These are phyloP conservation scores for Xylariaceae sp. DNA, from an alignment of 2,329 filamentous ascomycete genomes.

Conservation along the genomic window DNA sequence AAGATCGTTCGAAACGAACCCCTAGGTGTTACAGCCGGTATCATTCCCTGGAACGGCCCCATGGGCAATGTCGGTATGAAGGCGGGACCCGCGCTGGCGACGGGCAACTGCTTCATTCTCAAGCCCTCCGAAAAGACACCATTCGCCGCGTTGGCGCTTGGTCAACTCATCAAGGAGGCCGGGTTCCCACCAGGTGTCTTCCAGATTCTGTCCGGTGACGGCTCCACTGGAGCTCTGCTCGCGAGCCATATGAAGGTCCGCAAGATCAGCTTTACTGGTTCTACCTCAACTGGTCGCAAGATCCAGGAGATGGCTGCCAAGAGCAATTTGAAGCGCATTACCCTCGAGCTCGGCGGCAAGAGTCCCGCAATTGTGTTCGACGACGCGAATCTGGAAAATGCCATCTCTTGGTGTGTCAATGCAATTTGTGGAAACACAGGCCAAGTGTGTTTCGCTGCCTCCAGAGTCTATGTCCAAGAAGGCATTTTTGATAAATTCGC, in stretches of 20 bases:
- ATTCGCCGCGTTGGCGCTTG: conserved; percentile 13
- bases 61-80: conserved; percentile 37
- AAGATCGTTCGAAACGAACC: conserved; percentile 17
- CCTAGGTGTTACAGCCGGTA: conserved; percentile 13
- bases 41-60: conserved; percentile 33
- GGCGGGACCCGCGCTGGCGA: conserved; percentile 33
- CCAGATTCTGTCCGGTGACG: conserved; percentile 31
- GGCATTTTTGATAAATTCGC: conserved; percentile 17
- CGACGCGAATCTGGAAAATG: conserved; percentile 17
- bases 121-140: conserved; percentile 39
- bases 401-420: conserved; percentile 16
- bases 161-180: conserved; percentile 30
- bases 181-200: conserved; percentile 39
- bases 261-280: conserved; percentile 19
- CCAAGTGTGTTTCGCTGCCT: conserved; percentile 15
- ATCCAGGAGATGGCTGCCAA: conserved; percentile 19
- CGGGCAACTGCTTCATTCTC: conserved; percentile 37
- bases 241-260: conserved; percentile 16
- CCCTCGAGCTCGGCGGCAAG: conserved; percentile 19
- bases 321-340: conserved; percentile 19
- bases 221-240: conserved; percentile 13
- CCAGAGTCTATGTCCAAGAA: conserved; percentile 16
- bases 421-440: conserved; percentile 14
- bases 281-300: conserved; percentile 46
- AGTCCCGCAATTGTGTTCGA: conserved; percentile 18